A percentile compares a stretch with the other conserved stretches of the same genome.
phyloP scores from a whole-genome alignment of 805 yeast genomes.

The Scheffersomyces stipitis region DNA sequence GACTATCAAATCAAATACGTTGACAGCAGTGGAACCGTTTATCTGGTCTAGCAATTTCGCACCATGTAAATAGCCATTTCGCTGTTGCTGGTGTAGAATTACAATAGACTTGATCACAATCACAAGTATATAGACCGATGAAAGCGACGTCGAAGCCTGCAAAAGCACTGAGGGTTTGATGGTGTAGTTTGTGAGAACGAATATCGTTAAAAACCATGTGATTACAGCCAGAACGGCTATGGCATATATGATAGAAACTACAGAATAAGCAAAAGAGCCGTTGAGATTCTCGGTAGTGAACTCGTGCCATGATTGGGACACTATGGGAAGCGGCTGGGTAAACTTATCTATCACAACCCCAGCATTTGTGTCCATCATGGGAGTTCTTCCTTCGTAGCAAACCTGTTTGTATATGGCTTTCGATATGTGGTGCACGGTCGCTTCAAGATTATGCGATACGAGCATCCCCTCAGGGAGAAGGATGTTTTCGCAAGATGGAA shows the following conservation, averaged over 20 bases:
- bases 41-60: constrained; percentile 44
- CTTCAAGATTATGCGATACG: constrained; percentile 22
- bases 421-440: constrained; percentile 21
- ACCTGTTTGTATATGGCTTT: constrained; percentile 27
- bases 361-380: constrained; percentile 39
- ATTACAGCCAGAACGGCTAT: constrained; percentile 65
- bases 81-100: constrained; percentile 48
- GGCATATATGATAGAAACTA: constrained; percentile 63
- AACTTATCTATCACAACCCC: constrained; percentile 29
- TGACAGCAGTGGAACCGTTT: constrained; percentile 46
- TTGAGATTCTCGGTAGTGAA: constrained; percentile 31
- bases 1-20: constrained; percentile 57
- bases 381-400: constrained; percentile 31
- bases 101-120: constrained; percentile 49
- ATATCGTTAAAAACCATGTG: constrained; percentile 59
- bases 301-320: constrained; percentile 48
- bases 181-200: constrained; percentile 64
- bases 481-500: constrained; percentile 32
- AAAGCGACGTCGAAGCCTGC: constrained; percentile 48
- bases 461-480: constrained; percentile 33
- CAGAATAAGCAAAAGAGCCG: constrained; percentile 53
- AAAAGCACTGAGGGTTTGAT: constrained; percentile 58
- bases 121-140: constrained; percentile 55
- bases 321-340: constrained; percentile 40
- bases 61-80: constrained; percentile 42